Percentiles rank a stretch among this genome's conserved stretches.
phyloP scores from a whole-genome alignment of 805 yeast genomes.

The Pichia paraexigua region DNA sequence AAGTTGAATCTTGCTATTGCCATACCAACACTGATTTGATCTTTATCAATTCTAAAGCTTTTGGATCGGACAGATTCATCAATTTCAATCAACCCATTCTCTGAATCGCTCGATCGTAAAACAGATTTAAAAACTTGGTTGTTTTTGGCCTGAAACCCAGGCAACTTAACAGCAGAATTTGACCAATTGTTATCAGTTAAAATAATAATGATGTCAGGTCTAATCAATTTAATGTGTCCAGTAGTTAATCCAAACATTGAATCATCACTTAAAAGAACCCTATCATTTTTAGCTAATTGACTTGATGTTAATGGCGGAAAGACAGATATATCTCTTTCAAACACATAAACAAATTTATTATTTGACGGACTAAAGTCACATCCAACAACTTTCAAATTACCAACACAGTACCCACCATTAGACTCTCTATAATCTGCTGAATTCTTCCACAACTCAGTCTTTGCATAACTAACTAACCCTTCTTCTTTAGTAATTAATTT shows the following conservation, averaged over 20 bases:
- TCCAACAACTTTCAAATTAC: constrained; percentile 37
- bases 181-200: constrained; percentile 46
- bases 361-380: constrained; percentile 14
- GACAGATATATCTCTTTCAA: constrained; percentile 30
- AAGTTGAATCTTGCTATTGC: constrained; percentile 71
- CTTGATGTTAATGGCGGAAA: constrained; percentile 26
- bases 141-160: constrained; percentile 34
- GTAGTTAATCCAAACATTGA: constrained; percentile 62
- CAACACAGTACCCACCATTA: constrained; percentile 50
- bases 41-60: constrained; percentile 67
- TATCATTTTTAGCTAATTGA: constrained; percentile 52
- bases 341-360: constrained; percentile 37
- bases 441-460: constrained; percentile 63
- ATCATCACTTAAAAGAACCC: constrained; percentile 68
- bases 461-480: constrained; percentile 40
- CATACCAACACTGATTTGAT: constrained; percentile 68
- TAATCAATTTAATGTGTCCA: constrained; percentile 46
- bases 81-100: background rate
- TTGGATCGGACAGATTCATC: constrained; percentile 3
- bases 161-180: constrained; percentile 30
- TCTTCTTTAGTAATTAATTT: constrained; percentile 67
- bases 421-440: constrained; percentile 52
- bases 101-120: constrained; percentile 15
- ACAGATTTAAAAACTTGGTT: constrained; percentile 50
- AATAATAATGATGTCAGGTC: constrained; percentile 37